Evolutionary conservation across 345 rosid species (phyloP), one percentile per base, ranked within the genome.

Genomic region (Citrus sp.): DNA sequence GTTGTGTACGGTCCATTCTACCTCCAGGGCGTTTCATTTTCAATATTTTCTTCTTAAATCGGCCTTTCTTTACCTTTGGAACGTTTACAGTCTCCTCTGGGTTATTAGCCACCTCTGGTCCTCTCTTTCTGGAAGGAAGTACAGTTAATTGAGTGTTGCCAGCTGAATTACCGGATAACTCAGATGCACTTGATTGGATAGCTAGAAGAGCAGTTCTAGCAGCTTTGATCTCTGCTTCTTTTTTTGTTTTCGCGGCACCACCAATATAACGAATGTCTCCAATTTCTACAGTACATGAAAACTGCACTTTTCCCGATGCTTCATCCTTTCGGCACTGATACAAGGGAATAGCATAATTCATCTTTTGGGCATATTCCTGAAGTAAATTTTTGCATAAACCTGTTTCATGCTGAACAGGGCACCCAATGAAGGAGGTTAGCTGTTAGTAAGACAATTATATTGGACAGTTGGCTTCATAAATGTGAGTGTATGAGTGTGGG

Each of bases 361-460:
- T 94, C 88, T 92, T 96, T 79, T 94, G 98, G 9, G 98, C 99
- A 79, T 90, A 96, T 84, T 92, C 98, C 81, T 92, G 97, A 77
- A 96, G 92, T 65, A 96, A 87, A 80, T 92, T 94, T 84, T 96
- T 94, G 90, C 98, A 91, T 67, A 94, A 82, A 19, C 97, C 98
- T 28, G 90, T 91, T 83, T 92, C 97, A 28, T 89, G 92, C 99
- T 96, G 88, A 77, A 85, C 58, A 16, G 60, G 64, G 64, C 75
- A 80, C 61, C 79, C 75, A 67, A 65, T 16, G 61, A 38, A 34
- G 12, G 28, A 79, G 66, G 69, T 78, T 73, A 78, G 56, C 42
- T 12, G 32, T 61, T 60, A 28, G 46, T 14, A 40, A 66, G 56
- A 13, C 40, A 76, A 35, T 16, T 25, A 46, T 24, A n/a, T 56